phyloP scores from a whole-genome alignment of 345 rosid species.

The Citrus trifoliata region DNA sequence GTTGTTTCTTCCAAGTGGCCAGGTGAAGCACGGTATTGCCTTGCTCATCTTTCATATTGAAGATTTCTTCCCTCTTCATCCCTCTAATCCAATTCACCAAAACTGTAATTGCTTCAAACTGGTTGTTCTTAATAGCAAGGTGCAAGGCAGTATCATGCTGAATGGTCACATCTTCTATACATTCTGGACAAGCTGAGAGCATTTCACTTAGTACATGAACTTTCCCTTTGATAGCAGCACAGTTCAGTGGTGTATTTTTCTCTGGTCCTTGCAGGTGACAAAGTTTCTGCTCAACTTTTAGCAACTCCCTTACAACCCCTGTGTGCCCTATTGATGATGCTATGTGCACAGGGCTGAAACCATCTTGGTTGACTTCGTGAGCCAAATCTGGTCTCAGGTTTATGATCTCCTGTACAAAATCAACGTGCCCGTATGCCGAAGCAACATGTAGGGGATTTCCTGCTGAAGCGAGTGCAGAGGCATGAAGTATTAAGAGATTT shows the following conservation, averaged over 20 bases:
- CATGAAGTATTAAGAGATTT: slow-evolving; percentile 23
- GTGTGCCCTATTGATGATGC: slow-evolving; percentile 41
- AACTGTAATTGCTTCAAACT: slow-evolving; percentile 20
- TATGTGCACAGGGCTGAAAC: slow-evolving; percentile 38
- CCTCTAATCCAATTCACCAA: slow-evolving; percentile 34
- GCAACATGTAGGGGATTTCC: slow-evolving; percentile 30
- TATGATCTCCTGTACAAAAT: slow-evolving; percentile 22
- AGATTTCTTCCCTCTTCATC: slow-evolving; percentile 17
- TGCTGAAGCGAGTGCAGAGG: neutral
- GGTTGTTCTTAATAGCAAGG: slow-evolving; percentile 35
- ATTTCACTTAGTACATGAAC: slow-evolving; percentile 35
- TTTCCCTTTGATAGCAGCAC: slow-evolving; percentile 35
- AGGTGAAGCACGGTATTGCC: slow-evolving; percentile 45
- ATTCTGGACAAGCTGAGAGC: slow-evolving; percentile 31
- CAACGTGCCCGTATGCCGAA: slow-evolving; percentile 24
- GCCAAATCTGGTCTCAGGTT: slow-evolving; percentile 28
- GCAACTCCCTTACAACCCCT: slow-evolving; percentile 31
- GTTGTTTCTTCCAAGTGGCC: slow-evolving; percentile 43
- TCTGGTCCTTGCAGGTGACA: slow-evolving; percentile 34
- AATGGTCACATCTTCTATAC: slow-evolving; percentile 33
- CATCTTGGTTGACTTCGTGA: slow-evolving; percentile 33
- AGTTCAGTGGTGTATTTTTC: slow-evolving; percentile 39
- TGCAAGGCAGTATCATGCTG: slow-evolving; percentile 46
- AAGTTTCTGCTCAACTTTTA: slow-evolving; percentile 29
- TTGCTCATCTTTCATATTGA: slow-evolving; percentile 39